Conservation (phyloP, 345 rosid species). For the Eucalyptus rudis region DNA sequence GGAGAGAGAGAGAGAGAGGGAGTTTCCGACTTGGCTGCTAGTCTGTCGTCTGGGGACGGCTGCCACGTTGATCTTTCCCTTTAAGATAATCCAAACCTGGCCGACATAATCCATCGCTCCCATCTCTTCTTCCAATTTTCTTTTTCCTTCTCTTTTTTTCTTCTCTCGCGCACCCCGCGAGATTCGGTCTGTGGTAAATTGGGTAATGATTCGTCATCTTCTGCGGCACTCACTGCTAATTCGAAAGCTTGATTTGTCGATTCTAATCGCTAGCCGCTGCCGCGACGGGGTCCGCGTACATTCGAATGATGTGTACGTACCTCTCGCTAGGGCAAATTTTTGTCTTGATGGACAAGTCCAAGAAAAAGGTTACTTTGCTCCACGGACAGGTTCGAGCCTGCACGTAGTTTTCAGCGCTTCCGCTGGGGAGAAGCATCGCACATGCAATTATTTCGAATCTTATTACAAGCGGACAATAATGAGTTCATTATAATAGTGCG, state of each 20-base stretch:
- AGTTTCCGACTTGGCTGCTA: conserved; percentile 7
- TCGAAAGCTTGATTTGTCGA: neutral
- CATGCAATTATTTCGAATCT: neutral
- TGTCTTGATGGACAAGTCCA: neutral
- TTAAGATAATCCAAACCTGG: conserved; percentile 34
- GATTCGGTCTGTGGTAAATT: neutral
- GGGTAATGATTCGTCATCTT: neutral
- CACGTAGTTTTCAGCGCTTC: neutral
- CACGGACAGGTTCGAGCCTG: neutral
- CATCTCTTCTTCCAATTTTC: neutral
- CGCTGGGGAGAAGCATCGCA: neutral
- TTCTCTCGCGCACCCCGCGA: neutral
- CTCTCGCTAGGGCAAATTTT: neutral
- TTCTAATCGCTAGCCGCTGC: neutral
- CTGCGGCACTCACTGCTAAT: neutral
- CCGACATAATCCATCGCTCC: conserved; percentile 36
- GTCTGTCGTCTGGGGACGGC: conserved; percentile 36
- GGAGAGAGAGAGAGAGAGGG: neutral
- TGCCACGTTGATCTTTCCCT: conserved; percentile 46
- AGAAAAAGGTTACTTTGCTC: neutral
- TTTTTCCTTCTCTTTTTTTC: neutral
- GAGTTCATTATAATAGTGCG: neutral
- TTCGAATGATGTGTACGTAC: neutral
- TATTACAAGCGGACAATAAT: neutral
- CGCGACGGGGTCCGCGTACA: neutral